These are phyloP conservation scores for Melampsora larici-populina DNA, from an alignment of 1,284 basidiomycete genomes.

Conservation along the genomic window DNA sequence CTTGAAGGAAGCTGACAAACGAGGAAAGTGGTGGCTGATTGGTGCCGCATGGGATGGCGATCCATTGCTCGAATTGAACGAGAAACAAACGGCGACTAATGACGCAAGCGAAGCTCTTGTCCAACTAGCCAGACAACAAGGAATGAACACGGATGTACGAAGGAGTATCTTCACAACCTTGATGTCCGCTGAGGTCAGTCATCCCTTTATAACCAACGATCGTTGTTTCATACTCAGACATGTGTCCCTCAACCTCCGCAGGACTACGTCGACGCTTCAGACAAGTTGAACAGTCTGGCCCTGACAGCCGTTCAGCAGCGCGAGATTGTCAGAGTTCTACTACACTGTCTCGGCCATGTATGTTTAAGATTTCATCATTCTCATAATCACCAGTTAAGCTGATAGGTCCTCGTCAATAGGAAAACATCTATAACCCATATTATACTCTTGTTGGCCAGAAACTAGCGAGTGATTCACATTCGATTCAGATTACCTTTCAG, in stretches of 20 bases:
- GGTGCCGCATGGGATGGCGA: conserved; percentile 95
- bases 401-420: conserved; percentile 59
- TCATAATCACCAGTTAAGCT: not conserved
- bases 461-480: conserved; percentile 56
- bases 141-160: conserved; percentile 97
- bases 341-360: conserved; percentile 91
- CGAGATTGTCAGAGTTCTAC: conserved; percentile 83
- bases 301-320: conserved; percentile 87
- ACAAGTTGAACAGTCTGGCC: conserved; percentile 74
- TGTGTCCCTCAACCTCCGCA: conserved; percentile 51
- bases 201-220: not conserved
- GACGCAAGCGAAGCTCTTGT: conserved; percentile 61
- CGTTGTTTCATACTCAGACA: too few species aligned
- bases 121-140: conserved; percentile 81
- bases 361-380: conserved; percentile 48
- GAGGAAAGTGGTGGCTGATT: conserved; percentile 98
- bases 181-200: conserved; percentile 82
- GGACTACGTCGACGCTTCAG: conserved; percentile 92
- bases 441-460: conserved; percentile 83
- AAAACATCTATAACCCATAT: conserved; percentile 90
- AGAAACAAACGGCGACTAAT: conserved; percentile 45
- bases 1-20: conserved; percentile 74
- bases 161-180: conserved; percentile 85
- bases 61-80: conserved; percentile 66
- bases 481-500: conserved; percentile 86